Percentiles rank a stretch among this genome's conserved stretches.
phyloP scores from a whole-genome alignment of 192 early-diverging fungal species.

The Anaeromyces robustus region DNA sequence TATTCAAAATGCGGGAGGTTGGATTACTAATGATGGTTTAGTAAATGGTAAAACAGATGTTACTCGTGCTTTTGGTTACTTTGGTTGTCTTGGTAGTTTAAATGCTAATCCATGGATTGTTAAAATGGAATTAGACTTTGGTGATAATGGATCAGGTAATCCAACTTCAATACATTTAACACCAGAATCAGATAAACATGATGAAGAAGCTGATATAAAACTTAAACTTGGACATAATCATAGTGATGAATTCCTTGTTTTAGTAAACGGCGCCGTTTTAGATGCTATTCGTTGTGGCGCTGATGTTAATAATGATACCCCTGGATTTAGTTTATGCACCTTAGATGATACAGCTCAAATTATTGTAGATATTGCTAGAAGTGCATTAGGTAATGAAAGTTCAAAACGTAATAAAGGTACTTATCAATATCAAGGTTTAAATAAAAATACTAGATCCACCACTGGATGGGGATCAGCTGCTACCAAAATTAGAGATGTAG shows the following conservation, averaged over 20 bases:
- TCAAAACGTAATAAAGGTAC: background rate
- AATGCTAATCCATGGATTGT: constrained; percentile 72
- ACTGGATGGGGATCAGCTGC: constrained; percentile 25
- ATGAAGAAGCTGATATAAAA: background rate
- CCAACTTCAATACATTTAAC: constrained; percentile 50
- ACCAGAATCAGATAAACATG: constrained; percentile 13
- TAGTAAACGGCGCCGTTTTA: constrained; percentile 14
- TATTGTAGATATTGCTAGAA: constrained; percentile 70
- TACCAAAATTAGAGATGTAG: constrained; percentile 66
- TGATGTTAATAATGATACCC: background rate
- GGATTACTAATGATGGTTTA: constrained; percentile 53
- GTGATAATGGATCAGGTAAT: constrained; percentile 31
- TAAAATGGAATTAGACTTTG: constrained; percentile 52
- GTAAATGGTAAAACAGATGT: constrained; percentile 62
- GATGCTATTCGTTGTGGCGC: constrained; percentile 35
- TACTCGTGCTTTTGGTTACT: constrained; percentile 75
- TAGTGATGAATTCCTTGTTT: constrained; percentile 19
- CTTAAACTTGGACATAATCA: background rate
- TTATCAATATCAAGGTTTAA: background rate
- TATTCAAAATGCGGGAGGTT: constrained; percentile 65
- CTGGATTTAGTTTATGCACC: background rate
- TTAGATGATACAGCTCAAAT: constrained; percentile 36
- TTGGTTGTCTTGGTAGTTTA: constrained; percentile 59
- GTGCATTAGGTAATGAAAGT: constrained; percentile 11
- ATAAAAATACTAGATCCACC: constrained; percentile 1